A percentile compares a stretch with the other conserved stretches of the same genome.
Evolutionary conservation across 257 asterid species (phyloP).

Genomic region (Solanum clarkiae): DNA sequence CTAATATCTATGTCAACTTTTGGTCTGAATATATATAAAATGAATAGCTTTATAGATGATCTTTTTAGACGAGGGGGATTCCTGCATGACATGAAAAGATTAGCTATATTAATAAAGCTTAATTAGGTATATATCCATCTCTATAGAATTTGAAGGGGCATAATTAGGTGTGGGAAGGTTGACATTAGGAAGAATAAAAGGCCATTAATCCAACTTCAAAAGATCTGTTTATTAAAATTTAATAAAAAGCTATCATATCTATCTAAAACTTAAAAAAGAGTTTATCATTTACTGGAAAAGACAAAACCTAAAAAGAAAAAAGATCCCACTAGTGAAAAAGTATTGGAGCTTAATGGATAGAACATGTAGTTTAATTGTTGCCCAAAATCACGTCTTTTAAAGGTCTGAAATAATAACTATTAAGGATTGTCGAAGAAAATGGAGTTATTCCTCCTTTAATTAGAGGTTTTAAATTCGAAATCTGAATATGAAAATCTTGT

Average conservation of each 20-base stretch:
- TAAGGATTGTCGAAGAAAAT: too few relatives aligned
- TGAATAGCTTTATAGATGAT: too few relatives aligned
- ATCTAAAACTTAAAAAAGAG: background rate
- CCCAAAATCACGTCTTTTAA: background rate
- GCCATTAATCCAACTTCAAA: background rate
- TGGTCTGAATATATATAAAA: too few relatives aligned
- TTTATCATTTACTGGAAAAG: slow-evolving; percentile 2
- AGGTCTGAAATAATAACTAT: too few relatives aligned
- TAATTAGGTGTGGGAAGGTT: background rate
- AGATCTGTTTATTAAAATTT: background rate
- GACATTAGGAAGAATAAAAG: background rate
- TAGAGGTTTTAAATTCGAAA: too few relatives aligned
- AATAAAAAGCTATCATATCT: background rate
- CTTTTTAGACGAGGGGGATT: too few relatives aligned
- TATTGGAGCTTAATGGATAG: slow-evolving; percentile 15
- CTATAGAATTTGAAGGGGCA: slow-evolving; percentile 2
- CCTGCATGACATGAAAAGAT: background rate
- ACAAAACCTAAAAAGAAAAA: background rate
- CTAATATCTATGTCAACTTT: too few relatives aligned
- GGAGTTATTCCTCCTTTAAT: too few relatives aligned
- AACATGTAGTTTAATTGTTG: slow-evolving; percentile 11
- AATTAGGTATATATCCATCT: background rate
- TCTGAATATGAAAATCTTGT: too few relatives aligned
- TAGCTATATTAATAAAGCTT: background rate
- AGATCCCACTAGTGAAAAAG: background rate